Percentiles rank a stretch among this genome's conserved stretches.
These are phyloP conservation scores for Niebla homalea DNA, from an alignment of 495 filamentous ascomycete genomes.

Conservation along the genomic window DNA sequence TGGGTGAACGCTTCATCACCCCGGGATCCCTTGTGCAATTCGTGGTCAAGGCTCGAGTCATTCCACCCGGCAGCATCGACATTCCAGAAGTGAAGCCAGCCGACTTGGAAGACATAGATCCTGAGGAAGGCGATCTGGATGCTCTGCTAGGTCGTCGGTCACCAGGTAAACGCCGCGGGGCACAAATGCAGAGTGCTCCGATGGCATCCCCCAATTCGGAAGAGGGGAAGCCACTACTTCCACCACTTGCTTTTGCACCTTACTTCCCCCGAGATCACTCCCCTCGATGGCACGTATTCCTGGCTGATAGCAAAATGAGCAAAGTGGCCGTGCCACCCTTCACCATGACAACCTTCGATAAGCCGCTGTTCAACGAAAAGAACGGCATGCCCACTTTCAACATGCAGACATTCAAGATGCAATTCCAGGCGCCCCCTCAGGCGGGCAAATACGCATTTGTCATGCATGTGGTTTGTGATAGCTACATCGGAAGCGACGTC, in stretches of 20 bases:
- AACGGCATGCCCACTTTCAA: slow-evolving; percentile 73
- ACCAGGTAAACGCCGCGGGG: slow-evolving; percentile 38
- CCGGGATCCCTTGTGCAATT: slow-evolving; percentile 89
- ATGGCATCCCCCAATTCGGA: slow-evolving; percentile 21
- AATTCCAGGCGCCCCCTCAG: slow-evolving; percentile 92
- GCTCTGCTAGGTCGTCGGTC: slow-evolving; percentile 69
- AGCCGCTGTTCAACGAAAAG: slow-evolving; percentile 58
- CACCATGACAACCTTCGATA: slow-evolving; percentile 79
- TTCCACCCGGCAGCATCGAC: slow-evolving; percentile 67
- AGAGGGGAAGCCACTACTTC: slow-evolving; percentile 51
- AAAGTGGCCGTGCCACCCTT: slow-evolving; percentile 93
- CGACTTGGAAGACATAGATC: slow-evolving; percentile 83
- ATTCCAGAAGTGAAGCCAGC: slow-evolving; percentile 58
- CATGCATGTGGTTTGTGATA: slow-evolving; percentile 84
- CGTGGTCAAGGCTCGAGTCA: slow-evolving; percentile 86
- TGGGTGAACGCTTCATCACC: slow-evolving; percentile 82
- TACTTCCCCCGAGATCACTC: slow-evolving; percentile 81
- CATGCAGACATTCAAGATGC: slow-evolving; percentile 90
- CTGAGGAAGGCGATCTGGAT: slow-evolving; percentile 83
- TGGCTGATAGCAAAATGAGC: slow-evolving; percentile 83
- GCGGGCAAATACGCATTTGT: slow-evolving; percentile 83
- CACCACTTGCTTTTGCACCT: slow-evolving; percentile 76
- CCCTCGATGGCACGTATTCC: slow-evolving; percentile 84
- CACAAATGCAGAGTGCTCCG: slow-evolving; percentile 41
- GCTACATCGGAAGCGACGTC: slow-evolving; percentile 83